A percentile compares a stretch with the other conserved stretches of the same genome.
Evolutionary conservation across 2,329 filamentous ascomycete genomes (phyloP).

Genomic region (Blastomyces silverae): DNA sequence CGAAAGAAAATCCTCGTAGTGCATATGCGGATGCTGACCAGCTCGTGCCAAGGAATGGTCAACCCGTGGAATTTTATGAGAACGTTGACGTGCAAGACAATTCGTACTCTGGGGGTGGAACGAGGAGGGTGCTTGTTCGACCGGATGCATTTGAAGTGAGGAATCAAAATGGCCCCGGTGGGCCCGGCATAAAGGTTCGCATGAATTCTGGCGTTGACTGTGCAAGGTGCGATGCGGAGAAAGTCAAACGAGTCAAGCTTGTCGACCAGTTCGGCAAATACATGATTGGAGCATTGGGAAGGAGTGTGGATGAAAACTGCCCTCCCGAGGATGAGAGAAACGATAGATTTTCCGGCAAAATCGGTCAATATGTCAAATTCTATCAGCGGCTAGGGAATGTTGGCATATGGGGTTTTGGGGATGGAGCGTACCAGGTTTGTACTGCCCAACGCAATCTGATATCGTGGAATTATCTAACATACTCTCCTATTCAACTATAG

Average conservation of each 20-base stretch:
- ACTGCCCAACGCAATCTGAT: background rate
- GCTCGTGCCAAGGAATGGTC: constrained; percentile 39
- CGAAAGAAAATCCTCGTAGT: constrained; percentile 28
- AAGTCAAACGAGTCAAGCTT: constrained; percentile 44
- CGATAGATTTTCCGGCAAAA: constrained; percentile 21
- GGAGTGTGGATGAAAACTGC: constrained; percentile 35
- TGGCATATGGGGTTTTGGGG: constrained; percentile 48
- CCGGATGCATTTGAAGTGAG: constrained; percentile 38
- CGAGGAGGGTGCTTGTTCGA: constrained; percentile 38
- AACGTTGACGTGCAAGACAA: constrained; percentile 34
- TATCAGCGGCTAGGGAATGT: constrained; percentile 48
- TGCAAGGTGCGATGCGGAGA: constrained; percentile 40
- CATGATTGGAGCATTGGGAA: constrained; percentile 45
- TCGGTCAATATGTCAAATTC: constrained; percentile 42
- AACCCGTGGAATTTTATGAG: constrained; percentile 45
- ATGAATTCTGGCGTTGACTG: constrained; percentile 29
- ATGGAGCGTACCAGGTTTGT: constrained; percentile 43
- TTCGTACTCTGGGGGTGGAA: constrained; percentile 30
- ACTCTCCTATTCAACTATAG: constrained; percentile 20
- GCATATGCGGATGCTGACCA: constrained; percentile 40
- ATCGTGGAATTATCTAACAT: constrained; percentile 7
- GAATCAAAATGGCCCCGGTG: constrained; percentile 25
- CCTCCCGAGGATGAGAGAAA: constrained; percentile 27
- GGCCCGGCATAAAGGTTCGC: constrained; percentile 31
- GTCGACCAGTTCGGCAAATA: constrained; percentile 49